A percentile compares a stretch with the other conserved stretches of the same genome.
These are phyloP conservation scores for Fusarium buxicola DNA, from an alignment of 2,329 filamentous ascomycete genomes.

Conservation along the genomic window DNA sequence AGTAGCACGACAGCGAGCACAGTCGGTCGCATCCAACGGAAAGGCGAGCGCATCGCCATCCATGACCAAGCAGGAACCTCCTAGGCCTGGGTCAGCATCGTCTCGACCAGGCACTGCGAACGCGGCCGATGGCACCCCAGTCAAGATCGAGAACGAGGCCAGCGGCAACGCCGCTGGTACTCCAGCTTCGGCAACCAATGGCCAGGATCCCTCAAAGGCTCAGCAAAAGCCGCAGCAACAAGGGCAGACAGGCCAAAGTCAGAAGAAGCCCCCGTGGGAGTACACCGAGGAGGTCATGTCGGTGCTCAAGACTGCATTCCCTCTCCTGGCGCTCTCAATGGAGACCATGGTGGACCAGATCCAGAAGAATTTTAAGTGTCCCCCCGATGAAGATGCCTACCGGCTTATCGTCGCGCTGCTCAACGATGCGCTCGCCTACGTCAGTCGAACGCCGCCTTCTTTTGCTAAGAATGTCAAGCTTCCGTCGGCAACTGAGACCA, in stretches of 20 bases:
- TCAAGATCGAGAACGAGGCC: conserved; percentile 60
- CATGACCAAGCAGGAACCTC: conserved; percentile 64
- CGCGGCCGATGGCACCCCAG: conserved; percentile 55
- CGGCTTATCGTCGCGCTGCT: conserved; percentile 95
- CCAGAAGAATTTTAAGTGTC: conserved; percentile 98
- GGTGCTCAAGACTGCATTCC: conserved; percentile 95
- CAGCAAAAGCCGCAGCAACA: conserved; percentile 34
- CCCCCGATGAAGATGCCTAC: conserved; percentile 97
- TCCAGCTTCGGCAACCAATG: conserved; percentile 44
- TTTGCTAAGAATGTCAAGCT: conserved; percentile 94
- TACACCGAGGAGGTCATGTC: conserved; percentile 96
- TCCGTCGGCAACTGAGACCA: conserved; percentile 89
- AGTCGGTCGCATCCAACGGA: conserved; percentile 57
- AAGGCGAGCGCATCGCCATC: conserved; percentile 62
- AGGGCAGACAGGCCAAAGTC: conserved; percentile 46
- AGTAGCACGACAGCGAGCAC: conserved; percentile 61
- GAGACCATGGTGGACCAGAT: conserved; percentile 99
- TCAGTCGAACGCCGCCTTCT: conserved; percentile 85
- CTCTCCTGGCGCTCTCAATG: conserved; percentile 95
- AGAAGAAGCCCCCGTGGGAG: conserved; percentile 91
- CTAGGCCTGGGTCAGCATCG: conserved; percentile 51
- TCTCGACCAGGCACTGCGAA: conserved; percentile 65
- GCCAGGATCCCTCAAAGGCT: conserved; percentile 42
- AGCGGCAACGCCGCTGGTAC: conserved; percentile 44
- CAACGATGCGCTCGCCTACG: conserved; percentile 94